Base-by-base conservation (phyloP, 73 alveolate species). In the Durusdinium trenchii region DNA sequence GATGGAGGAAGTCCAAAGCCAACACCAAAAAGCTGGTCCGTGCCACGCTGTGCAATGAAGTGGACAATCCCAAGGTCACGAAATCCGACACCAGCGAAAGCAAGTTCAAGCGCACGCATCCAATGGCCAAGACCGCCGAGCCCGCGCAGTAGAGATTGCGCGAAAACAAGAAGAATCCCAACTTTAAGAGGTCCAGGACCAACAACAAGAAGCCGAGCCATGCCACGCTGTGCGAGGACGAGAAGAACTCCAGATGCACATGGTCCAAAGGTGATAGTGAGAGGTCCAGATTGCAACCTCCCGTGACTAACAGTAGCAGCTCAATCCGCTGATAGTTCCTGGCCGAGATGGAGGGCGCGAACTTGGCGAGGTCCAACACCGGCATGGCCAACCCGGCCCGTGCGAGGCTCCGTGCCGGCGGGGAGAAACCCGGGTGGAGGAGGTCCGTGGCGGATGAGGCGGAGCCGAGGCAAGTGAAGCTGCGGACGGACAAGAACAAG, bases 1-100 rank as follows among this genome's bases (percentile, higher is more conserved):
- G 83, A 67, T 94, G 99, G 28, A 54, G 62, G 30, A 36, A 52
- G 40, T 94, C 99, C 82, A 94, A 18, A 64, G 54, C 94, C 23
- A 78, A 9, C 85, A 43, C 42, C 36, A 52, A n/a, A 35, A 42
- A 43, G 43, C 86, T 86, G 38, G 43, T 69, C n/a, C 89, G 89
- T 28, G 90, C 89, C 36, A 36, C n/a, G 62, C 98, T 69, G 48
- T 48, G 89, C 57, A 50, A 6, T 3, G 90, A n/a, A 43, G 45
- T 14, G 52, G 45, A 6, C 4, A 76, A 76, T 48, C 86, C 99
- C 36, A 78, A 32, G 6, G 12, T 32, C 42, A 82, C 79, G 50
- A 45, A 36, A 54, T 82, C 98, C 82, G 40, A 51, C 60, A 40
- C 81, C 40, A 81, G 52, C 45, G 36, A 6, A 6, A 54, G 61